Conservation (phyloP, 331 rosid species). For the Acacia pycnantha region DNA sequence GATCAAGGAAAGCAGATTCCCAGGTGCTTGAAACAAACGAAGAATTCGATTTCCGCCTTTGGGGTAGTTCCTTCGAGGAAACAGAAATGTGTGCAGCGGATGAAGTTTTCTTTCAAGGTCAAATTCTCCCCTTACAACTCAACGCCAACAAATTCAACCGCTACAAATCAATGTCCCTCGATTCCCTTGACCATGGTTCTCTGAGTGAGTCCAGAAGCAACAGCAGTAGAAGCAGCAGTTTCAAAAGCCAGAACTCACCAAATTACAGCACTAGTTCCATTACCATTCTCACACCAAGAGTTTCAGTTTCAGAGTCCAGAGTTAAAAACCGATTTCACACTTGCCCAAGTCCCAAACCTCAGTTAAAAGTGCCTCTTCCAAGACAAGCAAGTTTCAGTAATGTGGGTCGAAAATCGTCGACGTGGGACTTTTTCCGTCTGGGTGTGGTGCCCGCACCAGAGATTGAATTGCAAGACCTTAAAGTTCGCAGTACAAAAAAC, state of each 20-base stretch:
- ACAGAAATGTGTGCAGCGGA: constrained; percentile 73
- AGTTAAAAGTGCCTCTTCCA: constrained; percentile 35
- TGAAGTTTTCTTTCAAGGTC: constrained; percentile 71
- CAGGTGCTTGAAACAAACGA: constrained; percentile 32
- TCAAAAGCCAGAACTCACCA: constrained; percentile 46
- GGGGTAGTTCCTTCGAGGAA: constrained; percentile 31
- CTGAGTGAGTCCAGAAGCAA: constrained; percentile 33
- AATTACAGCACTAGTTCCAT: constrained; percentile 37
- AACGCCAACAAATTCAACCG: constrained; percentile 4
- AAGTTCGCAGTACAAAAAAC: constrained; percentile 47
- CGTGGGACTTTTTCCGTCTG: constrained; percentile 68
- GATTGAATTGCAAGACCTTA: constrained; percentile 56
- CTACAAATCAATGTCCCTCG: constrained; percentile 31
- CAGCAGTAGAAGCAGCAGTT: constrained; percentile 43
- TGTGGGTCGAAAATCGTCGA: constrained; percentile 42
- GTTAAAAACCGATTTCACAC: constrained; percentile 46
- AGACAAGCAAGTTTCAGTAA: constrained; percentile 36
- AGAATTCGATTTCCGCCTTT: constrained; percentile 58
- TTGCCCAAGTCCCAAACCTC: constrained; percentile 70
- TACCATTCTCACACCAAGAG: constrained; percentile 20
- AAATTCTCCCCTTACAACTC: constrained; percentile 51
- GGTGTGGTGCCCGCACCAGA: constrained; percentile 68
- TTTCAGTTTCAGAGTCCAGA: constrained; percentile 24
- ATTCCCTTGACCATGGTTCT: constrained; percentile 35
- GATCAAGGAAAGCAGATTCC: constrained; percentile 24